These are phyloP conservation scores for Xylaria polymorpha DNA, from an alignment of 2,329 filamentous ascomycete genomes.

Conservation along the genomic window DNA sequence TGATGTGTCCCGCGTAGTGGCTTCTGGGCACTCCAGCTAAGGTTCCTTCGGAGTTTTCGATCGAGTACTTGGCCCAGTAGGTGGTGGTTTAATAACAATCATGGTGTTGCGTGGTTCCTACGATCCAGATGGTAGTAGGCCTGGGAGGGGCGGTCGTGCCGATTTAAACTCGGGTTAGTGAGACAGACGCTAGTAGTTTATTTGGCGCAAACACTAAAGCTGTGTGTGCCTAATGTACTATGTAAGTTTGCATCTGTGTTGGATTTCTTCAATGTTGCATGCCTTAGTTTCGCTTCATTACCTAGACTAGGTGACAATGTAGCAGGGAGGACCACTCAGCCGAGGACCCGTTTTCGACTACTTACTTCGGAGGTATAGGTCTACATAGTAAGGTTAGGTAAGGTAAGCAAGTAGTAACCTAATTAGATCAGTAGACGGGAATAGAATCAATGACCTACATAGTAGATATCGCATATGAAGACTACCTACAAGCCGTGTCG, in stretches of 20 bases:
- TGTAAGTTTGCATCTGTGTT: background rate
- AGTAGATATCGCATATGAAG: background rate
- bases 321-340: conserved; percentile 4
- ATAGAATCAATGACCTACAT: background rate
- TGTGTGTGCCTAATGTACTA: no score
- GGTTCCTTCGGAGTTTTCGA: background rate
- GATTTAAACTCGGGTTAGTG: conserved; percentile 3
- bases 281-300: conserved; percentile 3
- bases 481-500: background rate
- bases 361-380: background rate
- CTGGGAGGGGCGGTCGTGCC: background rate
- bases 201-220: background rate
- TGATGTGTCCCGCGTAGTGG: background rate
- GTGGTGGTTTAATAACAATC: background rate
- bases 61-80: background rate
- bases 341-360: background rate
- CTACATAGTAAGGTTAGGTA: background rate
- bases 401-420: background rate
- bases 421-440: background rate
- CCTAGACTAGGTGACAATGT: conserved; percentile 3
- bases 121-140: background rate
- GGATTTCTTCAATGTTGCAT: background rate
- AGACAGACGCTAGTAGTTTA: conserved; percentile 1
- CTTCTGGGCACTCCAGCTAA: background rate
- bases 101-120: background rate